Conservation (phyloP, 305 asterid species). For the Salvia sclarea region DNA sequence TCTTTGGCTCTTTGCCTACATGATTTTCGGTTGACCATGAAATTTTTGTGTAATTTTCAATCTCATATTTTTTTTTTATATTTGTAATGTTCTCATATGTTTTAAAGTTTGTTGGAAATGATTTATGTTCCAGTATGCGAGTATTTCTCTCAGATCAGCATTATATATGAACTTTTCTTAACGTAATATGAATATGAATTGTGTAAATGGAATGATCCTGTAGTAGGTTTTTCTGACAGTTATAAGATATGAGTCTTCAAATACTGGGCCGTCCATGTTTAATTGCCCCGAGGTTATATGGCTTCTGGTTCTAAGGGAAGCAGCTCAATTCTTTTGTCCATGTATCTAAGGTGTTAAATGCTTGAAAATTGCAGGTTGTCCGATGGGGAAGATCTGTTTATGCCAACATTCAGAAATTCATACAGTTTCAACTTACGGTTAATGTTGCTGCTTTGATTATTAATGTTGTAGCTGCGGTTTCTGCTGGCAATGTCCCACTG, state of each 20-base stretch:
- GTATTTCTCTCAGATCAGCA: not conserved
- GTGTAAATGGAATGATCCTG: not conserved
- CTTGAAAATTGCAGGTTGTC: conserved; percentile 67
- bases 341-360: conserved; percentile 18
- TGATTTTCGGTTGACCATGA: not conserved
- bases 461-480: conserved; percentile 85
- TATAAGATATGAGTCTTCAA: not conserved
- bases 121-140: not conserved
- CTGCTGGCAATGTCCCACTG: conserved; percentile 89
- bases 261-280: not conserved
- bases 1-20: not conserved
- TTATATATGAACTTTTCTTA: not conserved
- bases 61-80: not conserved
- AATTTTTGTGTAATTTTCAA: not conserved
- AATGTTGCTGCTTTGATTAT: conserved; percentile 91
- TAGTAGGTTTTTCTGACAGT: not conserved
- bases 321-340: not conserved
- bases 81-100: not conserved
- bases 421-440: conserved; percentile 94
- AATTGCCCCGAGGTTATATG: not conserved
- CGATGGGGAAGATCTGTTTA: conserved; percentile 98
- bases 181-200: not conserved
- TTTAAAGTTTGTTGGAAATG: not conserved
- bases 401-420: conserved; percentile 92
- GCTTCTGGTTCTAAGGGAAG: not conserved